A percentile compares a stretch with the other conserved stretches of the same genome.
Evolutionary conservation across 805 yeast species (phyloP).

Genomic region (Saturnispora silvae): DNA sequence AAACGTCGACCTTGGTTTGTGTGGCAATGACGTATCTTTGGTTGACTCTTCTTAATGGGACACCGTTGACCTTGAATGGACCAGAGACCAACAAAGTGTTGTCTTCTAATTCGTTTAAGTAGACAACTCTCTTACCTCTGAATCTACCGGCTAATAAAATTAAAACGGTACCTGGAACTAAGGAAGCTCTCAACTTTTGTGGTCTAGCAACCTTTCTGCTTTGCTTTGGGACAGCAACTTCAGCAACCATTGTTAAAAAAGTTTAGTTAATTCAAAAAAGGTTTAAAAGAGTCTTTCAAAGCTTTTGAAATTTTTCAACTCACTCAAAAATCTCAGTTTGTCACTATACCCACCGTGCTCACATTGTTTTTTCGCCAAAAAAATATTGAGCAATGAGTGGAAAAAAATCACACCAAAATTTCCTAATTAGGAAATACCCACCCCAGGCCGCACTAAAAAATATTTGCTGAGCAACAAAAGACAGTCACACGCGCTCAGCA

Average conservation of each 20-base stretch:
- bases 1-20: slow-evolving; percentile 80
- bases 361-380: neutral
- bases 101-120: slow-evolving; percentile 94
- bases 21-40: slow-evolving; percentile 98
- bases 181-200: slow-evolving; percentile 88
- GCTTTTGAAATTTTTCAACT: too few species aligned
- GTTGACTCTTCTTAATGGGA: slow-evolving; percentile 98
- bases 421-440: slow-evolving; percentile 1
- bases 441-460: slow-evolving; percentile 10
- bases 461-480: slow-evolving; percentile 5
- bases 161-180: slow-evolving; percentile 96
- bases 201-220: slow-evolving; percentile 88
- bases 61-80: slow-evolving; percentile 99
- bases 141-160: slow-evolving; percentile 97
- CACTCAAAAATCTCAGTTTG: too few species aligned
- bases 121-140: slow-evolving; percentile 99
- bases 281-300: too few species aligned
- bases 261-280: too few species aligned
- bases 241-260: slow-evolving; percentile 31
- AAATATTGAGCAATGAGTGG: neutral
- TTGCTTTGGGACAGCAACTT: slow-evolving; percentile 77
- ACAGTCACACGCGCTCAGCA: slow-evolving; percentile 12
- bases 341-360: too few species aligned
- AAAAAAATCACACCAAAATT: neutral
- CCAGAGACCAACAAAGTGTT: slow-evolving; percentile 95